Percentiles rank a stretch among this genome's conserved stretches.
Conservation (phyloP, 345 rosid species). For the Clarkia xantiana region DNA sequence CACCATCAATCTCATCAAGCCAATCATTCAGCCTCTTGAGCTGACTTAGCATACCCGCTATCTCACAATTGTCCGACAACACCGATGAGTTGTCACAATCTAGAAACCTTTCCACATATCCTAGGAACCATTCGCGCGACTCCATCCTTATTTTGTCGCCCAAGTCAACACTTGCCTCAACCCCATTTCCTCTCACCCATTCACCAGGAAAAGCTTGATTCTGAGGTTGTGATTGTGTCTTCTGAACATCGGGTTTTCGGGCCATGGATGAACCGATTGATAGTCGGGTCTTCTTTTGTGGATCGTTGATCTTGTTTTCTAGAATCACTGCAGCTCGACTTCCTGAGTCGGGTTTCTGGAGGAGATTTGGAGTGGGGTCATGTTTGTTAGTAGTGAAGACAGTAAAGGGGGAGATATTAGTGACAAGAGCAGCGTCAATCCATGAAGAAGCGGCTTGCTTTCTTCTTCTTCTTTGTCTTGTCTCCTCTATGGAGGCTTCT, state of each 20-base stretch:
- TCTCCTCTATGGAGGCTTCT: constrained; percentile 52
- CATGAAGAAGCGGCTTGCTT: constrained; percentile 56
- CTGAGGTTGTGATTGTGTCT: constrained; percentile 13
- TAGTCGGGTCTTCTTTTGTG: constrained; percentile 20
- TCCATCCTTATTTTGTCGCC: constrained; percentile 60
- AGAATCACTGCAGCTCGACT: constrained; percentile 42
- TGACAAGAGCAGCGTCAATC: constrained; percentile 85
- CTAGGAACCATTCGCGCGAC: constrained; percentile 85
- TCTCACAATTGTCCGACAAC: constrained; percentile 63
- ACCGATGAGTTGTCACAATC: constrained; percentile 53
- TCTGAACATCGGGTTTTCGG: constrained; percentile 31
- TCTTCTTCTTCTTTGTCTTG: constrained; percentile 31
- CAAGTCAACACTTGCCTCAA: constrained; percentile 59
- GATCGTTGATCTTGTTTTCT: constrained; percentile 21
- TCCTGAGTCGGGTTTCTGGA: constrained; percentile 20
- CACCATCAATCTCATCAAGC: constrained; percentile 59
- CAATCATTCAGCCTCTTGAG: constrained; percentile 92
- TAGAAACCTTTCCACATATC: constrained; percentile 78
- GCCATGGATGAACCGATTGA: constrained; percentile 33
- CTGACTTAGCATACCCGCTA: constrained; percentile 85
- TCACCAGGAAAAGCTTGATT: constrained; percentile 38
- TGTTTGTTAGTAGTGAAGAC: constrained; percentile 41
- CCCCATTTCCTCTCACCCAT: constrained; percentile 63
- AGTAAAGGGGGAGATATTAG: constrained; percentile 65
- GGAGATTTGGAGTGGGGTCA: constrained; percentile 15